Conservation (phyloP, 179 eudicot species). For the Beta lomatogona region DNA sequence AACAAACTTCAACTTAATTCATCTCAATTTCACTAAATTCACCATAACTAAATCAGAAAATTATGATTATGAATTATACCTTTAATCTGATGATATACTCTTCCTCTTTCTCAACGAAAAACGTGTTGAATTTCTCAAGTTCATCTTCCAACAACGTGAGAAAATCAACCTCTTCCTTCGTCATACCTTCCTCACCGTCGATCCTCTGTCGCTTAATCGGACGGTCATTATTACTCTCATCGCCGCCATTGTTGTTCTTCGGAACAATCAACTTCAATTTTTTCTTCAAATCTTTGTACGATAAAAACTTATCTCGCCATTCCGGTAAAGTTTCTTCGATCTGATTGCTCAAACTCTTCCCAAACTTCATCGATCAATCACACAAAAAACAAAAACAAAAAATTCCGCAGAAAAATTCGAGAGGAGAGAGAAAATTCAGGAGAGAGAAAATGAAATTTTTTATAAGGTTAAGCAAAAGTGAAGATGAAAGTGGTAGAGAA, state of each 20-base stretch:
- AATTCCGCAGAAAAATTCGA: not conserved
- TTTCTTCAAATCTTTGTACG: conserved; percentile 86
- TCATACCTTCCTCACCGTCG: conserved; percentile 41
- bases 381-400: not conserved
- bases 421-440: not conserved
- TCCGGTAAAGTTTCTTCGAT: conserved; percentile 89
- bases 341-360: conserved; percentile 82
- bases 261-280: conserved; percentile 63
- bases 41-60: not conserved
- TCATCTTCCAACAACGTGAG: conserved; percentile 70
- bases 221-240: conserved; percentile 24
- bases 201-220: conserved; percentile 47
- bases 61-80: conserved; percentile 41
- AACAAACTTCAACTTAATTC: not conserved
- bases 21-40: not conserved
- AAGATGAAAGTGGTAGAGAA: conserved; percentile 1
- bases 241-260: conserved; percentile 12
- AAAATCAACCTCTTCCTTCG: conserved; percentile 69
- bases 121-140: conserved; percentile 79
- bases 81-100: conserved; percentile 85
- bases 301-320: conserved; percentile 88
- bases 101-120: conserved; percentile 89
- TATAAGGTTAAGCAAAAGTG: conserved; percentile 9
- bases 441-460: not conserved
- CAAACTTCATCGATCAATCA: conserved; percentile 65